Base-by-base conservation (phyloP, 495 filamentous ascomycete species). In the Lophiostoma macrostomum region DNA sequence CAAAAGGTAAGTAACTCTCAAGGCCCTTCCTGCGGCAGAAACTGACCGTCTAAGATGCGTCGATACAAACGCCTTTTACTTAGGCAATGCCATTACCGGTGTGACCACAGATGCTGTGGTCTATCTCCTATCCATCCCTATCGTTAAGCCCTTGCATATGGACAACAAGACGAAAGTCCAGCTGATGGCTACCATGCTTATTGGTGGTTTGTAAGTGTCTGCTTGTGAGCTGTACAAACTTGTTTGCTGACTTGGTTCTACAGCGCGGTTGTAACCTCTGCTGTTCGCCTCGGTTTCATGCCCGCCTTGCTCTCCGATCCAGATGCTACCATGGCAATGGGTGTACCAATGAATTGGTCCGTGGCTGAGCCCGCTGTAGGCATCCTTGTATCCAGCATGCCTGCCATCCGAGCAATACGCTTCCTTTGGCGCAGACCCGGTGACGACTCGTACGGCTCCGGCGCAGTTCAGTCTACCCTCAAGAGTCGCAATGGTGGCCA, bases 341-440 rank as follows among this genome's bases (percentile, higher is more conserved):
- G 22, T 20, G 19, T 47, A 6, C 51, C 51, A 12, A 54, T 54
- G 51, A 27, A 36, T 16, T 47, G 41, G 51, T 38, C 31, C 3
- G 34, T 54, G 0, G 34, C 34, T 6, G 51, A 54, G 34, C 41
- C 42, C 5, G 51, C 41, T 3, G 50, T 54, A 3, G 51, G 51
- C 6, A 47, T 54, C 24, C 41, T 54, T 18, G 41, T 54, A 14
- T 39, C 40, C 13, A 54, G 51, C 31, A 54, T 54, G 51, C 41
- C 51, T 8, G 41, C 51, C 13, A 54, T 54, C 11, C 40, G 38
- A 3, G 41, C 41, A 14, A 30, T 54, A 6, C 27, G 38, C 24
- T 46, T 39, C 32, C 16, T 54, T 0, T 29, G 40, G 22, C 40
- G 42, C 25, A 18, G 13, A 14, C 29, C 40, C 27, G 28, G 13